These are phyloP conservation scores for Westerdykella ornata DNA, from an alignment of 2,329 filamentous ascomycete species.

Conservation along the genomic window DNA sequence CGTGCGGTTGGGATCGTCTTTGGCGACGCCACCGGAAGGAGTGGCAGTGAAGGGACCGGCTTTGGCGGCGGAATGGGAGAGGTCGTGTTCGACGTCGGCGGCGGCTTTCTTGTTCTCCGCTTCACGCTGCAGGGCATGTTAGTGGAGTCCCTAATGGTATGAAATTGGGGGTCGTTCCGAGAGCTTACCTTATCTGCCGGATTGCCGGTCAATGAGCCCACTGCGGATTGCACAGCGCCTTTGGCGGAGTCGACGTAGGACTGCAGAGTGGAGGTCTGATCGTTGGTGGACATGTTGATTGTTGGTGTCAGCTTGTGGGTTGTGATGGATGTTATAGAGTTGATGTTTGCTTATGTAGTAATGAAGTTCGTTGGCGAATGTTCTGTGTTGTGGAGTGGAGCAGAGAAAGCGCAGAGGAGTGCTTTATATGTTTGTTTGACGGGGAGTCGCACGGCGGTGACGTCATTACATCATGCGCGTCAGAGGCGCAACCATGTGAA, in stretches of 20 bases:
- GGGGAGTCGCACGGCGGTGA: neutral
- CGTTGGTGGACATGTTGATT: conserved; percentile 47
- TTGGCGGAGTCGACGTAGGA: conserved; percentile 59
- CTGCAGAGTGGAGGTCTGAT: conserved; percentile 67
- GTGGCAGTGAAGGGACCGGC: conserved; percentile 66
- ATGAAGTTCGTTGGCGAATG: neutral
- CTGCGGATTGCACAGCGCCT: conserved; percentile 62
- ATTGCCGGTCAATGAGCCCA: conserved; percentile 69
- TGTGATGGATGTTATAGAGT: neutral
- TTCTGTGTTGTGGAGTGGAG: neutral
- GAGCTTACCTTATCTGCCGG: conserved; percentile 54
- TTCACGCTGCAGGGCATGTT: conserved; percentile 42
- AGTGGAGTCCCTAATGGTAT: conserved; percentile 9
- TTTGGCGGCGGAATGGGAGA: conserved; percentile 69
- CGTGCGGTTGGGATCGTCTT: conserved; percentile 65
- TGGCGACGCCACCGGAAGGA: conserved; percentile 60
- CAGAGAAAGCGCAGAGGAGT: neutral
- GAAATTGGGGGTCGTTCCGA: neutral
- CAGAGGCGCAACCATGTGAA: neutral
- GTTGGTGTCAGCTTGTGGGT: conserved; percentile 2
- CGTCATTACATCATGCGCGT: neutral
- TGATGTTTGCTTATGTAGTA: neutral
- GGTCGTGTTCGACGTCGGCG: conserved; percentile 60
- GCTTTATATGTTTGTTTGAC: neutral
- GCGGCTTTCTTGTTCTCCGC: conserved; percentile 59